phyloP scores from a whole-genome alignment of 768 basidiomycete genomes.

The Kwoniella heveanensis region DNA sequence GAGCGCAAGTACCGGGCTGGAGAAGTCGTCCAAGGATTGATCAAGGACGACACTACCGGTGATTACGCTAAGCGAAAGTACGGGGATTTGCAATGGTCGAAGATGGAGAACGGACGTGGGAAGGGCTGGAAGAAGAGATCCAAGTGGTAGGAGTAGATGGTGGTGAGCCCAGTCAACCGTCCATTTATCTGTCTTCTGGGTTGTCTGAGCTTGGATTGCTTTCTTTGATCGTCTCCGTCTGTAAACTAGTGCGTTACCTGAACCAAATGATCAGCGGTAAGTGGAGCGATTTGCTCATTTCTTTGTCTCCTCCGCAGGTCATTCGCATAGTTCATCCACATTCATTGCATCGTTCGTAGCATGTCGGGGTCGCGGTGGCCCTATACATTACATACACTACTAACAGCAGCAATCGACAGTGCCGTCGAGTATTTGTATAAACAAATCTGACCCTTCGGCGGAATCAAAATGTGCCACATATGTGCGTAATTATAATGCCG shows the following conservation, averaged over 20 bases:
- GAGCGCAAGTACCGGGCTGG: slow-evolving; percentile 49
- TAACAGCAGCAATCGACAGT: not conserved
- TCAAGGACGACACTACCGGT: slow-evolving; percentile 40
- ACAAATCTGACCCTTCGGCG: not conserved
- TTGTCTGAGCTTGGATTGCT: not conserved
- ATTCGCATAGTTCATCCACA: slow-evolving; percentile 7
- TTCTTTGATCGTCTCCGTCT: not conserved
- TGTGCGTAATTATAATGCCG: slow-evolving; percentile 4
- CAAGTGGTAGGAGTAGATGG: slow-evolving; percentile 53
- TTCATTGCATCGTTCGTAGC: slow-evolving; percentile 7
- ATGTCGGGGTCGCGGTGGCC: not conserved
- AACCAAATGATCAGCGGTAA: not conserved
- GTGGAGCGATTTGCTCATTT: not conserved
- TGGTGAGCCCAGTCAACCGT: not conserved
- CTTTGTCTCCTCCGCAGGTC: slow-evolving; percentile 5
- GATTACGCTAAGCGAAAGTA: slow-evolving; percentile 55
- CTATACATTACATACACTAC: too few species aligned
- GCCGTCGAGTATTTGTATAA: too few species aligned
- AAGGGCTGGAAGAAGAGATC: slow-evolving; percentile 54
- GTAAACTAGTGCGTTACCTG: slow-evolving; percentile 15
- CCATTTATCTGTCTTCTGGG: not conserved
- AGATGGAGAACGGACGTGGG: slow-evolving; percentile 54
- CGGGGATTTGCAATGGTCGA: slow-evolving; percentile 48
- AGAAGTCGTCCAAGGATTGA: slow-evolving; percentile 44
- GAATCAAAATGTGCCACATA: slow-evolving; percentile 2